Base-by-base conservation (phyloP, 2,329 filamentous ascomycete species). In the Colletotrichum echinochloae region DNA sequence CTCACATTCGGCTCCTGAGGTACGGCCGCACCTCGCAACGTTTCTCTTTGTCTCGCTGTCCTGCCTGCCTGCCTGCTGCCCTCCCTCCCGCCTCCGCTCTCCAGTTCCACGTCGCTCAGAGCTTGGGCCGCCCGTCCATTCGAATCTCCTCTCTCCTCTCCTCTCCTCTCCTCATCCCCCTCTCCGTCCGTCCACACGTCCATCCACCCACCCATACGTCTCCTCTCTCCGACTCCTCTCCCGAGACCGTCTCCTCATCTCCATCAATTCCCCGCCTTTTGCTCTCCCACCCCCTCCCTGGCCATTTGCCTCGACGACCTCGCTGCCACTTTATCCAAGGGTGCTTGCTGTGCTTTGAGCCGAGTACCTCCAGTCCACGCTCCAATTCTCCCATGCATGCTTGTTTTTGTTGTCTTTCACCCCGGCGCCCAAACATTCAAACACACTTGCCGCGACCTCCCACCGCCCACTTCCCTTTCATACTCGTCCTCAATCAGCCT, bases 201-300 rank as follows among this genome's bases (percentile, higher is more conserved):
- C 18, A 41, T 9, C 18, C 41, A 44, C 7, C 41, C 12, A 16
- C 6, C 37, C 30, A 37, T 55, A 33, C 52, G 73, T 55, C 72
- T 66, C 70, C 49, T 73, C 65, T 41, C 63, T 72, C 71, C 48
- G 26, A 48, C 54, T 66, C 60, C 55, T 65, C 70, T 60, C 60
- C 66, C 66, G 51, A 62, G 35, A n/a, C 20, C 23, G 51, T 67
- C 72, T 73, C 72, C 71, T 73, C 71, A 71, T 69, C 72, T 71
- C 70, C 72, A 73, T 71, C 66, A 60, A 69, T 71, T 71, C 67
- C 72, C 72, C 72, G 72, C 70, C 72, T 70, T 73, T 73, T 71
- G 35, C 60, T 63, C 62, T 71, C 72, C 70, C 70, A 72, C 70
- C 70, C 72, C 72, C 79, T 76, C 74, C 74, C 77, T 63, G 52